Evolutionary conservation across 768 basidiomycete species (phyloP), one percentile per base, ranked within the genome.

Genomic region (Serendipita sp.): DNA sequence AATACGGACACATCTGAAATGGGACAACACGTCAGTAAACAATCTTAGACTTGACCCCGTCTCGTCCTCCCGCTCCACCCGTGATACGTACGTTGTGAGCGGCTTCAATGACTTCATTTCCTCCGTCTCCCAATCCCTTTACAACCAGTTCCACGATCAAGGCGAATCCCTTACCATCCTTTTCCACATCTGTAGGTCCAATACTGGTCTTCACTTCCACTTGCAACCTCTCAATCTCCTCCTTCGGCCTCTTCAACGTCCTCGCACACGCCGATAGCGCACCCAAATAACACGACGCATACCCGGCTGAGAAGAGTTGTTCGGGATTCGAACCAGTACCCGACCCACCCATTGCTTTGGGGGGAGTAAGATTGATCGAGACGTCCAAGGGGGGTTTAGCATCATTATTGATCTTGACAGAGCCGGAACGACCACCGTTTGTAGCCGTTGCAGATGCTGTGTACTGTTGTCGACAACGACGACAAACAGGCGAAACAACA

Each of bases 181-280:
- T 51, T 10, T 30, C 24, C 2, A 4, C 56, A 30, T 60, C 56
- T n/a, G 56, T 60, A 28, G 56, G 56, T 37, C 56, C 56, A 60
- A 60, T 60, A n/a, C 56, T 60, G 15, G 56, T 60, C 56, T 60
- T 60, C 24, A 60, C 56, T n/a, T 60, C 56, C 5, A 60, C 56
- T 18, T 32, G 7, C 48, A 51, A 32, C 16, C 30, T 51, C 35
- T 60, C 56, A 35, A 37, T n/a, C 35, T 37, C 24, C 28, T 60
- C 56, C 16, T 16, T 24, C 2, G 24, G 18, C 28, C 35, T 60
- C 16, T 35, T 35, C 16, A 35, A 10, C 3, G 16, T 60, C 35
- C 34, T 60, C 34, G 56, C 56, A 28, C 56, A 60, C 1, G 56
- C 56, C 24, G 10, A 4, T 8, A 60, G n/a, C n/a, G 56, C 56